Evolutionary conservation across 495 filamentous ascomycete species (phyloP).

Genomic region (Penicillium chermesinum): DNA sequence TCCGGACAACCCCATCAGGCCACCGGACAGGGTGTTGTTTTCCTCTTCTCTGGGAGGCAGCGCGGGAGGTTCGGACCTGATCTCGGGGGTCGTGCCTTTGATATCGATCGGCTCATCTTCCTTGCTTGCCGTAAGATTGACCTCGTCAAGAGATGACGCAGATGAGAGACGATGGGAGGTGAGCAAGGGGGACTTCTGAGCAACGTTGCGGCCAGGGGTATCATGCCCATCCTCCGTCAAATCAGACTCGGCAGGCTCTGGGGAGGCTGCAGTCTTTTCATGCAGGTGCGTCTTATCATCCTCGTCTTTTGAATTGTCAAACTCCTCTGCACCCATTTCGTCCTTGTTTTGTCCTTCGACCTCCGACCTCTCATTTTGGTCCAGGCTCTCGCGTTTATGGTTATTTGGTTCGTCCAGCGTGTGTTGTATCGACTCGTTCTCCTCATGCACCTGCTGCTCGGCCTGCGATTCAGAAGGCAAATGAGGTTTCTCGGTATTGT

Average conservation of each 20-base stretch:
- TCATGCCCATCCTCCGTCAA: slow-evolving; percentile 23
- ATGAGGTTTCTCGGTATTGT: slow-evolving; percentile 32
- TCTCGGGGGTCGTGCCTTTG: slow-evolving; percentile 8
- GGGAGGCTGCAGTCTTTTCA: slow-evolving; percentile 9
- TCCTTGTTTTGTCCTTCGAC: slow-evolving; percentile 7
- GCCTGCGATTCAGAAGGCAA: slow-evolving; percentile 29
- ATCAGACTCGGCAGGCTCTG: slow-evolving; percentile 6
- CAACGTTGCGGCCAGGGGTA: slow-evolving; percentile 29
- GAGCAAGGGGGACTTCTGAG: slow-evolving; percentile 50
- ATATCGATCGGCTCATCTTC: slow-evolving; percentile 33
- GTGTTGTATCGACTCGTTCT: slow-evolving; percentile 3
- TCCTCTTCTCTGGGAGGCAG: slow-evolving; percentile 47
- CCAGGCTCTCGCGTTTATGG: slow-evolving; percentile 17
- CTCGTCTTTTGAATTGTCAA: slow-evolving; percentile 12
- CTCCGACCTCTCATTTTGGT: slow-evolving; percentile 7
- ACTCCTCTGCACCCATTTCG: slow-evolving; percentile 7
- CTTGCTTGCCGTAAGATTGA: slow-evolving; percentile 57
- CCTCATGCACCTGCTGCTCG: slow-evolving; percentile 20
- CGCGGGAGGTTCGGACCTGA: slow-evolving; percentile 42
- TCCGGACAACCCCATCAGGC: slow-evolving; percentile 46
- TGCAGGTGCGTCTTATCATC: slow-evolving; percentile 5
- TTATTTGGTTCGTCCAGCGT: slow-evolving; percentile 22
- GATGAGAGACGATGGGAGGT: slow-evolving; percentile 60
- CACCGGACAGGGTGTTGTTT: slow-evolving; percentile 32
- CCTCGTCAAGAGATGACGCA: slow-evolving; percentile 59